Evolutionary conservation across 1,284 basidiomycete genomes (phyloP).

Genomic region (Microbotryum silenes-acaulis): DNA sequence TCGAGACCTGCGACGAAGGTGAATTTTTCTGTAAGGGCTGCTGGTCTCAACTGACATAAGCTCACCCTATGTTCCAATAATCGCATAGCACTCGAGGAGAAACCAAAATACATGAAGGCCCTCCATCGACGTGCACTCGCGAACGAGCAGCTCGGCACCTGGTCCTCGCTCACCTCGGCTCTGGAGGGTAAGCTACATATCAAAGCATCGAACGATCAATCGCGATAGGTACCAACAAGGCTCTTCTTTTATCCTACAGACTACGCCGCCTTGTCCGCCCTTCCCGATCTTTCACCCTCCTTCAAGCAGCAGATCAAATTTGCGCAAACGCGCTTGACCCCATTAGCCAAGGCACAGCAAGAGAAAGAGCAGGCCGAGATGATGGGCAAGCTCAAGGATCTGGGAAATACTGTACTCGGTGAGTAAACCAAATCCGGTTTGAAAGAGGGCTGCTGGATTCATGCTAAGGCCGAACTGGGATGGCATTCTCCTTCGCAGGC

Average conservation of each 20-base stretch:
- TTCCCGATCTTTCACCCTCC: constrained; percentile 55
- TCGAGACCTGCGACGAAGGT: constrained; percentile 69
- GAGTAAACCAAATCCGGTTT: constrained; percentile 30
- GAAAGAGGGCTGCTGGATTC: constrained; percentile 11
- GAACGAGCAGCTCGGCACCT: constrained; percentile 70
- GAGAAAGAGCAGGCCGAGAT: constrained; percentile 86
- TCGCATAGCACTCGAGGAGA: constrained; percentile 65
- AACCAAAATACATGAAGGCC: constrained; percentile 77
- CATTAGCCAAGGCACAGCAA: constrained; percentile 63
- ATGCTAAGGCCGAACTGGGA: not conserved
- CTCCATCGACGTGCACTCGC: constrained; percentile 76
- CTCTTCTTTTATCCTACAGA: constrained; percentile 48
- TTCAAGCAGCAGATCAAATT: constrained; percentile 49
- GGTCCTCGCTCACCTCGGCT: constrained; percentile 70
- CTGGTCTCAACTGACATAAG: not conserved
- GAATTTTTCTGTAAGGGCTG: constrained; percentile 4
- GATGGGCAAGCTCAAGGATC: constrained; percentile 81
- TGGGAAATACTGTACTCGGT: constrained; percentile 89
- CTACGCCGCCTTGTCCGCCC: constrained; percentile 58
- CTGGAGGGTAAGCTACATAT: constrained; percentile 60
- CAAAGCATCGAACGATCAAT: too few species aligned
- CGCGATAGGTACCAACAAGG: not conserved
- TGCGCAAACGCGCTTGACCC: constrained; percentile 53
- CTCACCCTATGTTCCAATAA: constrained; percentile 7
- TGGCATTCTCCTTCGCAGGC: constrained; percentile 15